Percentiles rank a stretch among this genome's conserved stretches.
Evolutionary conservation across 2,329 filamentous ascomycete species (phyloP).

Genomic region (Pseudocercospora macadamiae): DNA sequence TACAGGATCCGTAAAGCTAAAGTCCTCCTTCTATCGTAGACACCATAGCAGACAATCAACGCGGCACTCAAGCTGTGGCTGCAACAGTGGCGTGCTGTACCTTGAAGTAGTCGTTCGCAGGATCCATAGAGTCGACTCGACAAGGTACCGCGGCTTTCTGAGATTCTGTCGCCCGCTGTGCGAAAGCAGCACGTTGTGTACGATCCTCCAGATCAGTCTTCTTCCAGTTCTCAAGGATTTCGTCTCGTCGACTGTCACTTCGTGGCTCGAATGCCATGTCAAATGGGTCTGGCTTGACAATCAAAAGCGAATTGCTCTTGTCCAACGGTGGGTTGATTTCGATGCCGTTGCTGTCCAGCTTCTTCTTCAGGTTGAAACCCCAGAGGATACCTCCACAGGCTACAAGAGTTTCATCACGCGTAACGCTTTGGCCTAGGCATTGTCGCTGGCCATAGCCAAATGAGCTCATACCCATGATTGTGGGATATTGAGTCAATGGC

Average conservation of each 20-base stretch:
- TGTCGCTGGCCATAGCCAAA: conserved; percentile 67
- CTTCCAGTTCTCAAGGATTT: conserved; percentile 45
- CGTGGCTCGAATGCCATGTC: conserved; percentile 59
- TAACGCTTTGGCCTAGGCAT: conserved; percentile 65
- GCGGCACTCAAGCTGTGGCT: not conserved
- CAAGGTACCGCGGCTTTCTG: conserved; percentile 12
- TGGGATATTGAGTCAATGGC: conserved; percentile 65
- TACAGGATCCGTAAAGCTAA: conserved; percentile 5
- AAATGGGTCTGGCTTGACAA: conserved; percentile 60
- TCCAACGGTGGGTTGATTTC: conserved; percentile 44
- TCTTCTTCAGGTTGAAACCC: conserved; percentile 53
- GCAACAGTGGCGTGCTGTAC: not conserved
- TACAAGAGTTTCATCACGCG: conserved; percentile 62
- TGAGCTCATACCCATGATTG: conserved; percentile 65
- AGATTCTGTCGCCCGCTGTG: conserved; percentile 16
- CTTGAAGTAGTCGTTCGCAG: conserved; percentile 5
- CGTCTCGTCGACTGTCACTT: conserved; percentile 44
- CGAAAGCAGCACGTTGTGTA: conserved; percentile 41
- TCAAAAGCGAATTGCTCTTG: conserved; percentile 60
- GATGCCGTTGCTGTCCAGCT: conserved; percentile 38
- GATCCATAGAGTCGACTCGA: conserved; percentile 1
- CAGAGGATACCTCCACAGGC: conserved; percentile 55
- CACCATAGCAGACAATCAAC: not conserved
- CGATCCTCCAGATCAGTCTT: conserved; percentile 42
- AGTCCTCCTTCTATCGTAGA: not conserved